Percentiles rank a stretch among this genome's conserved stretches.
Conservation (phyloP, 257 asterid species). For the Solanum virginianum region DNA sequence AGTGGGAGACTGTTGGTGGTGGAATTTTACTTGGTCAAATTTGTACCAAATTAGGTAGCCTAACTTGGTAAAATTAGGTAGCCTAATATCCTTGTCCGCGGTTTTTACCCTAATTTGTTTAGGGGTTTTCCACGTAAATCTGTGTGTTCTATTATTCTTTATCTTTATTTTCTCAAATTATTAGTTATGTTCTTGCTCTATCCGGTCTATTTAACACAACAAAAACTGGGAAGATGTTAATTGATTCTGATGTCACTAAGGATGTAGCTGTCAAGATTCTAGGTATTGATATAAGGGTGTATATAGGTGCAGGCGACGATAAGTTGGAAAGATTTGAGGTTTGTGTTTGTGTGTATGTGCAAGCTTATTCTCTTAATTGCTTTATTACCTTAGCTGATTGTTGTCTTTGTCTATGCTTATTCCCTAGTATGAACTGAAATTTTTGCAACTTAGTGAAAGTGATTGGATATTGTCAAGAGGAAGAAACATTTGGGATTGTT, state of each 20-base stretch:
- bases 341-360: not conserved
- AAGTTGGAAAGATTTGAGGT: not conserved
- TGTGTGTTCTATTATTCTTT: no score
- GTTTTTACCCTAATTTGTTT: no score
- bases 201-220: no score
- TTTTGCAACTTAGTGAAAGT: not conserved
- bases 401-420: not conserved
- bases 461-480: not conserved
- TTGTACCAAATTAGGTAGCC: no score
- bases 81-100: no score
- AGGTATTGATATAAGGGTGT: not conserved
- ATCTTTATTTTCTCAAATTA: no score
- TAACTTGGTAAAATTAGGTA: no score
- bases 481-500: not conserved
- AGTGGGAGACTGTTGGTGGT: no score
- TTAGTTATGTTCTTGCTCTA: no score
- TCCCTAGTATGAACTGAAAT: not conserved
- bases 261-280: not conserved
- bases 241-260: not conserved
- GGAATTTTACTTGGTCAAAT: no score
- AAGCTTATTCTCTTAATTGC: not conserved
- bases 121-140: no score
- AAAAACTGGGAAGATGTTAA: not conserved
- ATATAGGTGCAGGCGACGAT: not conserved
- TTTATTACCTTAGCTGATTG: not conserved